A percentile compares a stretch with the other conserved stretches of the same genome.
These are phyloP conservation scores for Quercus lobata DNA, from an alignment of 331 rosid species.

Conservation along the genomic window DNA sequence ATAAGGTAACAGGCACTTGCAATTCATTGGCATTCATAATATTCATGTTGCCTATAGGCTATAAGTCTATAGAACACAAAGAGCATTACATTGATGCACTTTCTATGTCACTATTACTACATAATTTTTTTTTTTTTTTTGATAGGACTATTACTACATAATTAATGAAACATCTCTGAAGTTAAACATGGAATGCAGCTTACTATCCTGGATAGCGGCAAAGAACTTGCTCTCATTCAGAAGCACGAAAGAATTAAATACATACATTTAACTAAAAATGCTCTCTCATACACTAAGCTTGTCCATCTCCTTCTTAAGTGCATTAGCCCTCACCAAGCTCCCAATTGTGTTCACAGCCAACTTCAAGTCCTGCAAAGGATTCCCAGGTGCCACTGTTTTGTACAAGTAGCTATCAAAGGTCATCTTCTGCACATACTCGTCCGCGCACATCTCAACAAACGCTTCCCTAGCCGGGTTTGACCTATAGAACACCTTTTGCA, in stretches of 20 bases:
- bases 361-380: slow-evolving; percentile 76
- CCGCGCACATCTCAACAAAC: slow-evolving; percentile 91
- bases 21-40: not conserved
- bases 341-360: slow-evolving; percentile 92
- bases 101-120: not conserved
- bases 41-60: not conserved
- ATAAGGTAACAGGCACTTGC: not conserved
- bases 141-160: not conserved
- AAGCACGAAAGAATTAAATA: not conserved
- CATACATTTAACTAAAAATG: not conserved
- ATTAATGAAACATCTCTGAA: not conserved
- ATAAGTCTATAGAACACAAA: not conserved
- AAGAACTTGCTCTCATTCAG: not conserved
- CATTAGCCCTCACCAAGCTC: slow-evolving; percentile 87
- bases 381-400: slow-evolving; percentile 85
- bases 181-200: not conserved
- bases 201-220: slow-evolving; percentile 6
- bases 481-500: slow-evolving; percentile 94
- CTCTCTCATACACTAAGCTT: slow-evolving; percentile 56
- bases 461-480: slow-evolving; percentile 95
- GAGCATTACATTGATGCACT: not conserved
- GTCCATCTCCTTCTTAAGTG: slow-evolving; percentile 80
- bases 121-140: not conserved
- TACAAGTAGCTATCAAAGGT: slow-evolving; percentile 90
- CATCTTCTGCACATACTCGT: slow-evolving; percentile 96